phyloP scores from a whole-genome alignment of 2,329 filamentous ascomycete genomes.

The Fusarium buxicola region DNA sequence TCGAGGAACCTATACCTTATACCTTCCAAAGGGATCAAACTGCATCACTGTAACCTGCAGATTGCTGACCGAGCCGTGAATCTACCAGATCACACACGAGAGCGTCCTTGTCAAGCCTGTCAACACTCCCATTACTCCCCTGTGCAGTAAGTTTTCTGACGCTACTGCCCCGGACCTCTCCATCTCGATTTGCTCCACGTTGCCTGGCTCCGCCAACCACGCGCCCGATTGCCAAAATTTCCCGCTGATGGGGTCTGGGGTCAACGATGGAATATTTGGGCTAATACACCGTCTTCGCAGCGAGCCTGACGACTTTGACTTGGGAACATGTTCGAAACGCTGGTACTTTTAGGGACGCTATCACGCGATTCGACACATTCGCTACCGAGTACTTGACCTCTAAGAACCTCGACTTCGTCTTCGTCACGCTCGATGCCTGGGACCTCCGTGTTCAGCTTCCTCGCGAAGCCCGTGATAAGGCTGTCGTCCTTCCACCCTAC shows the following conservation, averaged over 20 bases:
- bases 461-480: constrained; percentile 97
- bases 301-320: constrained; percentile 95
- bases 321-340: constrained; percentile 99
- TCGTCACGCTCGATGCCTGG: constrained; percentile 98
- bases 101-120: constrained; percentile 97
- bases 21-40: background rate
- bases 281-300: constrained; percentile 60
- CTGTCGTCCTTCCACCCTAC: constrained; percentile 94
- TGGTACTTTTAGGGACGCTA: constrained; percentile 95
- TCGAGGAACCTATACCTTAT: constrained; percentile 5
- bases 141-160: constrained; percentile 85
- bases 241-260: constrained; percentile 2
- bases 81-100: constrained; percentile 84
- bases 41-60: background rate
- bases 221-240: constrained; percentile 22
- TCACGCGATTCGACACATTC: constrained; percentile 94
- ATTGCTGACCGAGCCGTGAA: constrained; percentile 29
- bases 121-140: constrained; percentile 97
- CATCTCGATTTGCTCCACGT: constrained; percentile 36
- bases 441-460: constrained; percentile 97
- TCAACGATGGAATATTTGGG: constrained; percentile 16
- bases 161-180: constrained; percentile 35
- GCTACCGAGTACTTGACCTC: constrained; percentile 90
- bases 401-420: constrained; percentile 96
- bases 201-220: constrained; percentile 30